Evolutionary conservation across 768 basidiomycete genomes (phyloP).

Genomic region (Calocybe gangraenosa): DNA sequence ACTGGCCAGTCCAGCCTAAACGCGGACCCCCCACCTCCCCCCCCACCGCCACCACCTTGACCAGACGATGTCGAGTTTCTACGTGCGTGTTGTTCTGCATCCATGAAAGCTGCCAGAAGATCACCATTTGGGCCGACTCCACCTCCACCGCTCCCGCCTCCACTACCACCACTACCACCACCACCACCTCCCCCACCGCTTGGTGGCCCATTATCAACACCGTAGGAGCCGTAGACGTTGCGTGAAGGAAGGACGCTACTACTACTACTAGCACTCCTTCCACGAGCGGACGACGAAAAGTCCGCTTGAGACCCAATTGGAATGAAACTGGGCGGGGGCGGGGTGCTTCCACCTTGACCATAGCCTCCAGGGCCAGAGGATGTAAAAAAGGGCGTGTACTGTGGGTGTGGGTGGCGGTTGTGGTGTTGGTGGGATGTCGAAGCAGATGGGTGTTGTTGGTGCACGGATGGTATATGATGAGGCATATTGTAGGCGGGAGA

Average conservation of each 20-base stretch:
- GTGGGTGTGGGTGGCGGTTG: constrained; percentile 11
- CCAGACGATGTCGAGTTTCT: constrained; percentile 5
- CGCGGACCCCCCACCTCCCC: constrained; percentile 12
- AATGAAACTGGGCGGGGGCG: constrained; percentile 26
- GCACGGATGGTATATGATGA: constrained; percentile 16
- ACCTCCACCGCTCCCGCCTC: background rate
- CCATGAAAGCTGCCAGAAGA: constrained; percentile 23
- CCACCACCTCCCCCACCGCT: constrained; percentile 12
- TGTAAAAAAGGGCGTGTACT: constrained; percentile 25
- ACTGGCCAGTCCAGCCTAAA: constrained; percentile 34
- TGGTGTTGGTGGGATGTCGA: constrained; percentile 11
- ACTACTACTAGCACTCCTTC: constrained; percentile 1
- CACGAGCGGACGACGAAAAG: constrained; percentile 14
- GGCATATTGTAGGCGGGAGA: constrained; percentile 6
- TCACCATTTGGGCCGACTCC: constrained; percentile 11
- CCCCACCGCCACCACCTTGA: background rate
- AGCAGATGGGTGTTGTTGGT: constrained; percentile 10
- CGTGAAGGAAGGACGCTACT: constrained; percentile 1
- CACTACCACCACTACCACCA: constrained; percentile 10
- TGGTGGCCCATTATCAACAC: constrained; percentile 7
- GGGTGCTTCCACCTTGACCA: constrained; percentile 5
- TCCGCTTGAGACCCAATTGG: constrained; percentile 26
- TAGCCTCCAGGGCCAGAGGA: constrained; percentile 13
- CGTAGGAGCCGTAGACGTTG: constrained; percentile 8
- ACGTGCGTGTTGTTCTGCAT: constrained; percentile 22